phyloP scores from a whole-genome alignment of 139 green algal species.

The Choricystis sp. region DNA sequence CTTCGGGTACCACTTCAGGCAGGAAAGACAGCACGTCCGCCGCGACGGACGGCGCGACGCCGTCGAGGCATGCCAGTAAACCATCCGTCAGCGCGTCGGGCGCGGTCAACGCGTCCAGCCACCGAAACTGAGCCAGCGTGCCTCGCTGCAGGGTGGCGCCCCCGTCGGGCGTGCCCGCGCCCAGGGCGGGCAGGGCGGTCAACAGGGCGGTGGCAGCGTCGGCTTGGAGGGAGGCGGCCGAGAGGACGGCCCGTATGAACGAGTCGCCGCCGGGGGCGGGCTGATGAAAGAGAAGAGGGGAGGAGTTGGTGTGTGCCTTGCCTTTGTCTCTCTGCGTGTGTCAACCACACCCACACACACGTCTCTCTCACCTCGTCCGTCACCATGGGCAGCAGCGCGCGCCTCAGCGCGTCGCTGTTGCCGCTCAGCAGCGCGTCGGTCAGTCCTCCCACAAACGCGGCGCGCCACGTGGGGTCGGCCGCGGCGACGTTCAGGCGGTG shows the following conservation, averaged over 20 bases:
- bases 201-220: neutral
- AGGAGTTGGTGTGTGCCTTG: too few species aligned
- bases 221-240: neutral
- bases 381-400: too few species aligned
- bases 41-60: neutral
- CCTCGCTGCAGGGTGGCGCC: neutral
- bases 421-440: too few species aligned
- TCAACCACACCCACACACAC: too few species aligned
- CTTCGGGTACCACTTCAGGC: neutral
- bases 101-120: neutral
- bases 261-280: neutral
- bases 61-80: neutral
- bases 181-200: neutral
- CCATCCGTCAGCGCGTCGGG: neutral
- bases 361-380: too few species aligned
- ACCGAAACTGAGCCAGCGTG: neutral
- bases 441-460: too few species aligned
- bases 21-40: neutral
- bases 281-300: too few species aligned
- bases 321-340: too few species aligned
- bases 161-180: neutral
- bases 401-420: too few species aligned
- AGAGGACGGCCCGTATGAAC: neutral
- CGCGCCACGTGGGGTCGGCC: too few species aligned
- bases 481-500: too few species aligned